These are phyloP conservation scores for Truncatella angustata DNA, from an alignment of 2,329 filamentous ascomycete genomes.

Conservation along the genomic window DNA sequence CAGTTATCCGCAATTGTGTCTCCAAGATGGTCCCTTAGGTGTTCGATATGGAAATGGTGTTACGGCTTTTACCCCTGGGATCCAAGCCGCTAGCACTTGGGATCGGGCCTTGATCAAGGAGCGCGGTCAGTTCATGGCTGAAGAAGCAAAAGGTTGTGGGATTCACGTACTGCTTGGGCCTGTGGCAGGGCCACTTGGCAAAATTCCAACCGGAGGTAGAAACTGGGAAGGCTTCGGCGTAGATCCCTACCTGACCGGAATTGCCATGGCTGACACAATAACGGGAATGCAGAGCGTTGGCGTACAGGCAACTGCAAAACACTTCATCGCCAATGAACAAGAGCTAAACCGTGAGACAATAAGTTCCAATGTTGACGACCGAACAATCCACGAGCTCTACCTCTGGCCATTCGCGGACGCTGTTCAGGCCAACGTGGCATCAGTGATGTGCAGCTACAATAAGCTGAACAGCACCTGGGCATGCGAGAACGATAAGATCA, in stretches of 20 bases:
- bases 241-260: conserved; percentile 71
- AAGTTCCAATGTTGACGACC: conserved; percentile 59
- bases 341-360: conserved; percentile 56
- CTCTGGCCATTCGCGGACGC: conserved; percentile 69
- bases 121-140: conserved; percentile 66
- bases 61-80: conserved; percentile 76
- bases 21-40: conserved; percentile 79
- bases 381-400: conserved; percentile 66
- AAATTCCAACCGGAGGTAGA: conserved; percentile 69
- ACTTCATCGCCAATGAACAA: conserved; percentile 70
- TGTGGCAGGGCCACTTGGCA: conserved; percentile 71
- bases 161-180: conserved; percentile 75
- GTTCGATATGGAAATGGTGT: conserved; percentile 68
- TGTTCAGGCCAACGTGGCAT: conserved; percentile 62
- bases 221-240: conserved; percentile 84
- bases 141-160: conserved; percentile 68
- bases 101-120: conserved; percentile 71
- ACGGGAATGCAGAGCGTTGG: conserved; percentile 52
- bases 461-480: conserved; percentile 67
- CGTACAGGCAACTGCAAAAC: conserved; percentile 53
- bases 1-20: conserved; percentile 69
- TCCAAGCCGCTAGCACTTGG: conserved; percentile 79
- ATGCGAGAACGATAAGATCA: conserved; percentile 60
- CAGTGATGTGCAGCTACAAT: conserved; percentile 73
- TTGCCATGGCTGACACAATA: conserved; percentile 61